Evolutionary conservation across 139 green algal genomes (phyloP), one percentile per base, ranked within the genome.

Genomic region (Trebouxia sp.): DNA sequence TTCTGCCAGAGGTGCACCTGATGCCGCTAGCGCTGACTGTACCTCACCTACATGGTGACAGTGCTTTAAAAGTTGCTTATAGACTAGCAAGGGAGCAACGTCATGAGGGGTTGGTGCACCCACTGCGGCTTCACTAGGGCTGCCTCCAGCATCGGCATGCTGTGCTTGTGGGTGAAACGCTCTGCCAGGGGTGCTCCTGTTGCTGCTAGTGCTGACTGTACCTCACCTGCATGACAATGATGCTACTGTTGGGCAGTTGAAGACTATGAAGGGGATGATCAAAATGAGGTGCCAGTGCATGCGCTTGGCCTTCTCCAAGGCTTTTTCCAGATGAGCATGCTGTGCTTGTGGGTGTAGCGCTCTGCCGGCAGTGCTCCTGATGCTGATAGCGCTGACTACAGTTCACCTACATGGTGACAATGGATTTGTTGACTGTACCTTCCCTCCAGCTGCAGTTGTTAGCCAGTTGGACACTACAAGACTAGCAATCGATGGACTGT

Each of bases 251-350:
- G 43, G 8, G 12, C 11, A 38, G n/a, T 55, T 43, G 38, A 70
- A 39, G 42, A 22, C 24, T 32, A 28, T 45, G 26, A 20, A 65
- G 45, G 26, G 22, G 28, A 39, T 24, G 32, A 41, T 37, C 26
- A 26, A 41, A 38, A 94, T 66, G 65, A 92, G 77, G 9, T 81
- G 84, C n/a, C 82, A 70, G 41, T 89, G 86, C 10, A 67, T 56
- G 11, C 76, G 75, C 5, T 48, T 45, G 0, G 88, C 89, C 3
- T 83, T 83, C 17, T 91, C 89, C 42, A 92, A 51, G 11, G 62
- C 83, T 3, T 38, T 45, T 51, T 87, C 79, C 39, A 91, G 83
- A 80, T 55, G 38, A 74, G 74, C 47, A 84, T 78, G 51, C 69
- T 15, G 66, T 76, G 66, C 45, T 77, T 20, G 81, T 47, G 42